Conservation (phyloP, 441 rosid species). For the Bocquillonia castaneifolia region DNA sequence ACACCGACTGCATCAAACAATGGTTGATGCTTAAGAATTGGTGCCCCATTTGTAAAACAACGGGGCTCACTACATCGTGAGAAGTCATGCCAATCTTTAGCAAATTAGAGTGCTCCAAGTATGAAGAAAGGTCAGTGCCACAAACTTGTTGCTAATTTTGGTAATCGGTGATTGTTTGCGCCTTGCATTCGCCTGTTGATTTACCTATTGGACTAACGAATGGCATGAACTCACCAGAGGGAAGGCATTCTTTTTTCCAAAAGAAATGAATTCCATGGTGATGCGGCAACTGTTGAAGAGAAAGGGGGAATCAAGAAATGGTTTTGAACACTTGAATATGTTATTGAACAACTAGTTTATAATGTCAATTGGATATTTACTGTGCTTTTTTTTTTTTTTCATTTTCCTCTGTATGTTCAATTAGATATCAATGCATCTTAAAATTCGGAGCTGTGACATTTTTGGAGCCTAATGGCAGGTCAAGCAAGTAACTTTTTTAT, state of each 20-base stretch:
- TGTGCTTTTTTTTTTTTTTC: not conserved
- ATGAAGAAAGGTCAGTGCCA: not conserved
- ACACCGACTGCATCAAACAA: conserved; percentile 58
- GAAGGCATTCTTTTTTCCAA: not conserved
- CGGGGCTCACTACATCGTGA: conserved; percentile 23
- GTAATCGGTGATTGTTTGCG: not conserved
- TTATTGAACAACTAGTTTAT: conserved; percentile 16
- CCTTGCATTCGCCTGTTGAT: not conserved
- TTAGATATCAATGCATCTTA: not conserved
- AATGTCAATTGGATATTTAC: conserved; percentile 9
- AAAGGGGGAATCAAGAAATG: conserved; percentile 9
- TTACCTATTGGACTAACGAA: not conserved
- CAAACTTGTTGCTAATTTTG: not conserved
- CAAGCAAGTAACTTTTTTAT: not conserved
- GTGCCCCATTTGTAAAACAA: conserved; percentile 28
- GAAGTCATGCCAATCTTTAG: not conserved
- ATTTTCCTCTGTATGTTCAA: too few relatives aligned
- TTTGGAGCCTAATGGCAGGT: conserved; percentile 9
- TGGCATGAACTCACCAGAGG: not conserved
- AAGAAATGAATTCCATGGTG: not conserved
- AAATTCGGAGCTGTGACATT: conserved; percentile 11
- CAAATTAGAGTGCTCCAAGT: not conserved
- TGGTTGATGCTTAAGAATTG: conserved; percentile 42
- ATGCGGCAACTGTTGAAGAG: conserved; percentile 1
- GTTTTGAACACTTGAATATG: conserved; percentile 10